Percentiles rank a stretch among this genome's conserved stretches.
Conservation (phyloP, 2,329 filamentous ascomycete genomes). For the Ophiostoma perfectum region DNA sequence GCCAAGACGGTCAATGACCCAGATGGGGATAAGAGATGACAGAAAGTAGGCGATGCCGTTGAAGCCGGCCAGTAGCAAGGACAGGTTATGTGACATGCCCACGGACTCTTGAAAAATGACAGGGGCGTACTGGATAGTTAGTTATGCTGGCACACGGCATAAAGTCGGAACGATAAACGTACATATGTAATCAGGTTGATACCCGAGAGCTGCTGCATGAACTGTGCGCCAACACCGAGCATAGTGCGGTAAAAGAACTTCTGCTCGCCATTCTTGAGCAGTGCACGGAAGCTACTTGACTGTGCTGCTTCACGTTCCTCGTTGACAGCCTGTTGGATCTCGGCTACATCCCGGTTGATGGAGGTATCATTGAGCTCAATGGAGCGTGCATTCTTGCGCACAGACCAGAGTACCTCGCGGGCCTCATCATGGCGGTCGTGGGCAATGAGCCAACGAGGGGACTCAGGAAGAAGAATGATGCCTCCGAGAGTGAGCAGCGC, state of each 20-base stretch:
- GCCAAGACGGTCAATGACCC: slow-evolving; percentile 59
- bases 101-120: slow-evolving; percentile 22
- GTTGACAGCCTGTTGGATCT: slow-evolving; percentile 25
- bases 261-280: slow-evolving; percentile 17
- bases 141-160: background rate
- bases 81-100: slow-evolving; percentile 21
- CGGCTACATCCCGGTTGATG: slow-evolving; percentile 11
- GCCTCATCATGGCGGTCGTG: slow-evolving; percentile 34
- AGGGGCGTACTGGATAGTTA: slow-evolving; percentile 4
- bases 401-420: slow-evolving; percentile 29
- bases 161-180: background rate
- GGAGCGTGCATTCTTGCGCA: background rate
- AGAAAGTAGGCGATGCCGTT: slow-evolving; percentile 21
- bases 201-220: slow-evolving; percentile 36
- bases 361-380: background rate
- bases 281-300: slow-evolving; percentile 17
- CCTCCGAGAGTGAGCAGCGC: slow-evolving; percentile 29
- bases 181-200: slow-evolving; percentile 29
- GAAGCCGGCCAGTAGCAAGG: slow-evolving; percentile 18
- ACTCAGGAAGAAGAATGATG: slow-evolving; percentile 39
- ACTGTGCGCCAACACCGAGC: slow-evolving; percentile 8
- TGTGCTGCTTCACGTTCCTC: slow-evolving; percentile 21
- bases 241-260: slow-evolving; percentile 17
- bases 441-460: slow-evolving; percentile 41
- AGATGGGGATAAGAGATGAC: slow-evolving; percentile 21